Evolutionary conservation across 768 basidiomycete species (phyloP).

Genomic region (Pleurotus tuoliensis): DNA sequence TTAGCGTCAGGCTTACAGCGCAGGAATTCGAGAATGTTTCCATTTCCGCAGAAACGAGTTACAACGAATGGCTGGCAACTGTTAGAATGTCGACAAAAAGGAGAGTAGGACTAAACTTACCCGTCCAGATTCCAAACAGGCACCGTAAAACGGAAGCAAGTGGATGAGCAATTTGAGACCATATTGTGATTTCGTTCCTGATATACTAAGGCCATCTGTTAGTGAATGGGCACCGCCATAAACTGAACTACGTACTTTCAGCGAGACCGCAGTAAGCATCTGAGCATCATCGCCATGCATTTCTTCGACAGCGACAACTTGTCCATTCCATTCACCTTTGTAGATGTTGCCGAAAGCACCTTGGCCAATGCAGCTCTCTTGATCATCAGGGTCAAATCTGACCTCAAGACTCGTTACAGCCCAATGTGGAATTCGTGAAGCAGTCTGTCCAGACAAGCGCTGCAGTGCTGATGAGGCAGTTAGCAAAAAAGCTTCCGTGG

Average conservation of each 20-base stretch:
- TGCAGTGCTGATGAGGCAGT: slow-evolving; percentile 13
- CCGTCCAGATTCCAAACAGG: slow-evolving; percentile 13
- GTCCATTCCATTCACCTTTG: not conserved
- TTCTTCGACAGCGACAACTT: slow-evolving; percentile 7
- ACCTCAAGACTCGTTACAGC: slow-evolving; percentile 22
- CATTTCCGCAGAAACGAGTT: slow-evolving; percentile 18
- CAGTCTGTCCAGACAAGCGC: slow-evolving; percentile 8
- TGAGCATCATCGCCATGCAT: not conserved
- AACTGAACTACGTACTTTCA: not conserved
- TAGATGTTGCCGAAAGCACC: slow-evolving; percentile 8
- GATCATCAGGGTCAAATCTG: slow-evolving; percentile 10
- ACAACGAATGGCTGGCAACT: slow-evolving; percentile 10
- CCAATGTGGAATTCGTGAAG: slow-evolving; percentile 18
- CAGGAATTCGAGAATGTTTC: slow-evolving; percentile 14
- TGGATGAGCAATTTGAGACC: slow-evolving; percentile 30
- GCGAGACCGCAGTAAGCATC: not conserved
- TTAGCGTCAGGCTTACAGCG: slow-evolving; percentile 1
- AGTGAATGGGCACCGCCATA: not conserved
- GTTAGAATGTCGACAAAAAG: not conserved
- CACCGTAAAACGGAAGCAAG: slow-evolving; percentile 30
- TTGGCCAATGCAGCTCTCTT: not conserved
- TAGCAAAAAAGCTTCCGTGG: slow-evolving; percentile 14
- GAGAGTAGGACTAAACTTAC: not conserved
- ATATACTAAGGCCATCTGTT: not conserved
- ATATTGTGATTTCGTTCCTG: slow-evolving; percentile 26